Evolutionary conservation across 2,329 filamentous ascomycete species (phyloP).

Genomic region (Exophiala sp.): DNA sequence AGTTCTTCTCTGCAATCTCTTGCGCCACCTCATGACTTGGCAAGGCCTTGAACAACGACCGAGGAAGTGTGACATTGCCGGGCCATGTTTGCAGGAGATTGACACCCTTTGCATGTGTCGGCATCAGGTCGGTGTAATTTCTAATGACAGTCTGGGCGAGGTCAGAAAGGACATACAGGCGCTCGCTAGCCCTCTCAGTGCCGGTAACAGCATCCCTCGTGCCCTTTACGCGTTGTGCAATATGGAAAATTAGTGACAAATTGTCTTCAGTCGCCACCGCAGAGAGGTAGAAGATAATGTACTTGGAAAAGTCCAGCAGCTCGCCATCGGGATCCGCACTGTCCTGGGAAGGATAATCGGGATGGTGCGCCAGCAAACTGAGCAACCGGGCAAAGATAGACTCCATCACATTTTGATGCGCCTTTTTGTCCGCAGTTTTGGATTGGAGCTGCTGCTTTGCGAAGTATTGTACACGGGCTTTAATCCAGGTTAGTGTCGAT

Average conservation of each 20-base stretch:
- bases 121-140: conserved; percentile 79
- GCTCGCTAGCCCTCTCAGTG: conserved; percentile 42
- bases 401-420: conserved; percentile 67
- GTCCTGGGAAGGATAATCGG: conserved; percentile 63
- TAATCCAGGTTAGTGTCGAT: conserved; percentile 81
- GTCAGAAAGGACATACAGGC: conserved; percentile 81
- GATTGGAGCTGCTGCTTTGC: conserved; percentile 45
- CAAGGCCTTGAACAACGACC: conserved; percentile 71
- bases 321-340: conserved; percentile 59
- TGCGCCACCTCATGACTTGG: conserved; percentile 75
- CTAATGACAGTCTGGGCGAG: conserved; percentile 77
- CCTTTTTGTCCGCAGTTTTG: conserved; percentile 34
- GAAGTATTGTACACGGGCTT: conserved; percentile 70
- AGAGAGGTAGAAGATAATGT: conserved; percentile 84
- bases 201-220: conserved; percentile 72
- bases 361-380: conserved; percentile 87
- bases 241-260: conserved; percentile 81
- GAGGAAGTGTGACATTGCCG: conserved; percentile 74
- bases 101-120: conserved; percentile 57
- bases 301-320: conserved; percentile 77
- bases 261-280: conserved; percentile 83
- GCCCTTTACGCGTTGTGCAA: conserved; percentile 89
- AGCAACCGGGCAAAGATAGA: conserved; percentile 76
- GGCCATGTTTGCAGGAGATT: conserved; percentile 74
- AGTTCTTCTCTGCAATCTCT: conserved; percentile 81